A percentile compares a stretch with the other conserved stretches of the same genome.
Evolutionary conservation across 352 stramenopile genomes (phyloP).

Genomic region (Phytophthora syringae): DNA sequence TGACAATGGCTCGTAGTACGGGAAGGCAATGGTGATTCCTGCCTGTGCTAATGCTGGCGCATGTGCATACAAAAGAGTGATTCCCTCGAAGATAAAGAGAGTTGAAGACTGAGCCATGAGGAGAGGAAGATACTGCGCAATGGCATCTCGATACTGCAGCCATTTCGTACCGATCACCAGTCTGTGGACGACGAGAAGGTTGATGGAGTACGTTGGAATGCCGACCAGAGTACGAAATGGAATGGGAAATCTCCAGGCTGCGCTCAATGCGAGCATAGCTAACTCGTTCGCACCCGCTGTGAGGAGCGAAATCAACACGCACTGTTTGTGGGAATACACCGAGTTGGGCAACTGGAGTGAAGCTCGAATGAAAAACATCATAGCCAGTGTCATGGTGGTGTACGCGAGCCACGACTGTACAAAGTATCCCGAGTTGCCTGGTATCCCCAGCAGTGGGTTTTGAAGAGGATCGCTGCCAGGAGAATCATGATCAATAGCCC

Average conservation of each 20-base stretch:
- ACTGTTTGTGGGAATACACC: background rate
- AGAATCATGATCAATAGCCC: constrained; percentile 3
- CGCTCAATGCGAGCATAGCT: constrained; percentile 7
- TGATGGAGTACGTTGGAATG: no score
- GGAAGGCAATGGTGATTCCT: constrained; percentile 24
- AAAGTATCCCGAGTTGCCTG: constrained; percentile 1
- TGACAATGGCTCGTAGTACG: constrained; percentile 20
- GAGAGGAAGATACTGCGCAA: constrained; percentile 21
- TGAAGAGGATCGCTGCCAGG: constrained; percentile 14
- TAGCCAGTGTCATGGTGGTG: no score
- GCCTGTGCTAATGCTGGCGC: constrained; percentile 4
- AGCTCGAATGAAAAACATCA: no score
- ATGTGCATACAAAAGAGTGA: constrained; percentile 16
- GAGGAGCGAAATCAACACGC: no score
- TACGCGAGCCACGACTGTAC: constrained; percentile 18
- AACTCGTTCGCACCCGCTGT: constrained; percentile 14
- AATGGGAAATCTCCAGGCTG: constrained; percentile 14
- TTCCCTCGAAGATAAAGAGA: constrained; percentile 27
- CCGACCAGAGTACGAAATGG: constrained; percentile 16
- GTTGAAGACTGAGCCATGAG: constrained; percentile 17
- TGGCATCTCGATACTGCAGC: background rate
- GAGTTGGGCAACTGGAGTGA: background rate
- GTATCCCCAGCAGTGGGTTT: background rate
- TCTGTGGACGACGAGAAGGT: no score
- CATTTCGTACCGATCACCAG: constrained; percentile 7